These are phyloP conservation scores for Astrocystis sublimbata DNA, from an alignment of 495 filamentous ascomycete species.

Conservation along the genomic window DNA sequence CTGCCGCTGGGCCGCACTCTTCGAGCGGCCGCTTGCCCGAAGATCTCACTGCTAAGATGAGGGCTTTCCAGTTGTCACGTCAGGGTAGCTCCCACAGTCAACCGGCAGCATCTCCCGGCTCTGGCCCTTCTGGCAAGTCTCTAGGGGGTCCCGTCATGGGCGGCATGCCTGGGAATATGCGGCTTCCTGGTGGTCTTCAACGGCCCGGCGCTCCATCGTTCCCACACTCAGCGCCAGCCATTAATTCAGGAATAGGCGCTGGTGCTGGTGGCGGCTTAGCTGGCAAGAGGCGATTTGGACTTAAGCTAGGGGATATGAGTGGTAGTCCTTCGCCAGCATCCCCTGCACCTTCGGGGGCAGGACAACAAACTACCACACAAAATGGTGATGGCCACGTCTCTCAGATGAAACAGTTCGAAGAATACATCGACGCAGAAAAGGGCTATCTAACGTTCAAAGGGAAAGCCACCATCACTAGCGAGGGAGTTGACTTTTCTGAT, in stretches of 20 bases:
- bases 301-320: slow-evolving; percentile 45
- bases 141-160: slow-evolving; percentile 45
- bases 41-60: slow-evolving; percentile 81
- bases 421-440: slow-evolving; percentile 87
- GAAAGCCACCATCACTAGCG: slow-evolving; percentile 83
- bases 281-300: slow-evolving; percentile 31
- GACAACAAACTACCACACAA: slow-evolving; percentile 15
- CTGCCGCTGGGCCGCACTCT: slow-evolving; percentile 54
- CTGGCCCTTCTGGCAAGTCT: slow-evolving; percentile 59
- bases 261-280: slow-evolving; percentile 30
- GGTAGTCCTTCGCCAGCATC: slow-evolving; percentile 30
- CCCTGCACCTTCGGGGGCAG: slow-evolving; percentile 10
- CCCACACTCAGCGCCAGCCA: slow-evolving; percentile 48
- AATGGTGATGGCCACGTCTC: slow-evolving; percentile 54
- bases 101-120: slow-evolving; percentile 23
- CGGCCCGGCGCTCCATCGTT: slow-evolving; percentile 47
- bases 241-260: slow-evolving; percentile 29
- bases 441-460: slow-evolving; percentile 92
- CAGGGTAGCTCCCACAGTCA: slow-evolving; percentile 29
- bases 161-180: slow-evolving; percentile 43
- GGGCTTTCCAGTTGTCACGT: slow-evolving; percentile 65
- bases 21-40: slow-evolving; percentile 64
- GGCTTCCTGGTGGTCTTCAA: slow-evolving; percentile 41
- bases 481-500: slow-evolving; percentile 87
- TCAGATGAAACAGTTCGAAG: slow-evolving; percentile 85